Evolutionary conservation across 192 early-diverging fungal species (phyloP), one percentile per base, ranked within the genome.

Genomic region (Thamnidium elegans): DNA sequence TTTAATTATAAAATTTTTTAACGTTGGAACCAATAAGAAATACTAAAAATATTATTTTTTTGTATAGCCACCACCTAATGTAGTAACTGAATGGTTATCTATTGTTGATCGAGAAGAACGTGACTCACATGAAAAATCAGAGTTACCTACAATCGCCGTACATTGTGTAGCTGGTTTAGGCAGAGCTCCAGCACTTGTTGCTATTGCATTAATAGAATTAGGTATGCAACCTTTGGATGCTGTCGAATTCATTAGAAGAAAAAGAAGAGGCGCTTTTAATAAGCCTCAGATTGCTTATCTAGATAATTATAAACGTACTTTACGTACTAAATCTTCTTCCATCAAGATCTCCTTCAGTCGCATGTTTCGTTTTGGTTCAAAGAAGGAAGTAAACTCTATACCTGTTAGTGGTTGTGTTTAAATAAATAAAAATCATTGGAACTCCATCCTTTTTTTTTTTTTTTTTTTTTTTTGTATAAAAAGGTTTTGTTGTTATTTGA

Each of bases 101-200:
- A 73, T 94, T 26, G 81, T 90, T 21, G 86, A 84, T 50, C 34
- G 31, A 1, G 55, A 56, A 10, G 77, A 76, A 14, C 74, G 82
- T 17, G 62, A 75, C 15, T 56, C 48, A 50, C 58, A 71, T 36
- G 71, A 68, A 30, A 52, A 61, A 68, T 31, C 36, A 23, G 78
- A 79, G 26, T 30, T 64, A 7, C 81, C 83, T 15, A 91, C 87
- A 0, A 89, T 91, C 62, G 94, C 92, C 1, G 88, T 96, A 5
- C 95, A 98, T 68, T 98, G 95, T 70, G 95, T 98, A 19, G 93
- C 95, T 4, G 95, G 95, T 26, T 83, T 98, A 6, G 95, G 95
- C 6, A 89, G 96, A 23, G 96, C 96, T 3, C 96, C 96, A 1
- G 89, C 95, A 15, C 79, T 99, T 9, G 95, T 92, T 8, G 89